Base-by-base conservation (phyloP, 371 early-diverging fungal species). In the Syncephalis plumigaleata region DNA sequence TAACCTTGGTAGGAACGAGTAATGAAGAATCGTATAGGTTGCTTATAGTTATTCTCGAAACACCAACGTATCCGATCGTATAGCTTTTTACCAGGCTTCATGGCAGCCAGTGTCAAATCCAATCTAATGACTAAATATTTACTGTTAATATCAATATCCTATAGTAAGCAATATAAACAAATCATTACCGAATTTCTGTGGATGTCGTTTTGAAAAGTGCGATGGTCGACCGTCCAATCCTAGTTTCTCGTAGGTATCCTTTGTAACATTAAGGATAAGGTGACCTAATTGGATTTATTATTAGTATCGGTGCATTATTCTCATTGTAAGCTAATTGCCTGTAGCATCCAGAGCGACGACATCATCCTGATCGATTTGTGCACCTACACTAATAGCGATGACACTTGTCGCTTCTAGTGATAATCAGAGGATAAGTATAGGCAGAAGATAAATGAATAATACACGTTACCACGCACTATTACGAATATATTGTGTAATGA, bases 41-140 rank as follows among this genome's bases (percentile, higher is more conserved):
- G 31, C 7, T 51, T 43, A 23, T 75, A 52, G 5, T 71, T 70
- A 44, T 68, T 65, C 39, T 71, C 67, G 46, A 77, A 59, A 42
- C 73, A 72, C 70, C 68, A 71, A 49, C 67, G 61, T 31, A 71
- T 53, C 46, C 75, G 52, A 15, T 74, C 63, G 44, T 63, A 70
- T 4, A 49, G 53, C 21, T 70, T 70, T 31, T 64, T 68, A 2
- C 60, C 67, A 0, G 71, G 66, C n/a, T 55, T 47, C 53, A 77
- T 65, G 3, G 59, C 40, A 0, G 52, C 53, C 4, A 50, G 52
- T 13, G 44, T 46, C 21, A 74, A 25, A 53, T 74, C 63, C 16
- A 77, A 52, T 44, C 55, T 44, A 4, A 74, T 58, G 23, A 69
- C 74, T 76, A 47, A 5, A 24, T 15, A 16, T 31, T 17, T 9